Evolutionary conservation across 2,329 filamentous ascomycete species (phyloP).

Genomic region (Fusarium nurragi): DNA sequence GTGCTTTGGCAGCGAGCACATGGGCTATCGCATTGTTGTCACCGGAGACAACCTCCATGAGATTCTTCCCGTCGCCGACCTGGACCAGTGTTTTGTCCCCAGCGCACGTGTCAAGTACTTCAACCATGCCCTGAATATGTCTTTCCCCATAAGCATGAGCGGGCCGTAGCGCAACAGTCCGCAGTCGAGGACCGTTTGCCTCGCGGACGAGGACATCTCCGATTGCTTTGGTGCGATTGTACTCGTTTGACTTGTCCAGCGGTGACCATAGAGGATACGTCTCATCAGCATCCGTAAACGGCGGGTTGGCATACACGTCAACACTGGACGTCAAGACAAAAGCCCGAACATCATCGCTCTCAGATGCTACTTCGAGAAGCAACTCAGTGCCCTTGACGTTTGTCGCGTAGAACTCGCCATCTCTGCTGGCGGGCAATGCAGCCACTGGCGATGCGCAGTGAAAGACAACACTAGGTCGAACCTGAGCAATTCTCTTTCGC

Average conservation of each 20-base stretch:
- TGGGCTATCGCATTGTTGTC: constrained; percentile 43
- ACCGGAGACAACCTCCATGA: constrained; percentile 44
- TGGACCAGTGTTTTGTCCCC: constrained; percentile 47
- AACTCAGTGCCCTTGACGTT: constrained; percentile 48
- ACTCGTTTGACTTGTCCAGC: constrained; percentile 39
- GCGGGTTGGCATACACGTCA: constrained; percentile 43
- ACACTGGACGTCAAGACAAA: constrained; percentile 49
- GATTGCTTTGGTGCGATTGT: constrained; percentile 47
- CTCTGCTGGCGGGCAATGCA: constrained; percentile 26
- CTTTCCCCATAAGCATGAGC: constrained; percentile 50
- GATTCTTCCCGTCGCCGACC: constrained; percentile 41
- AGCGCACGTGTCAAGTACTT: constrained; percentile 49
- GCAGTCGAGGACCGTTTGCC: constrained; percentile 42
- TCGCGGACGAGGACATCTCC: constrained; percentile 45
- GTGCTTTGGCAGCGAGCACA: constrained; percentile 43
- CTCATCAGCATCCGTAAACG: constrained; percentile 41
- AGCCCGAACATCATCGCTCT: constrained; percentile 36
- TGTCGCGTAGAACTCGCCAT: constrained; percentile 37
- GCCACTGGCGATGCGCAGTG: constrained; percentile 47
- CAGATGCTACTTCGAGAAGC: constrained; percentile 40
- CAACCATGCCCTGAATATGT: constrained; percentile 42
- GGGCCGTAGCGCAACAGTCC: constrained; percentile 42
- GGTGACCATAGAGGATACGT: constrained; percentile 36
- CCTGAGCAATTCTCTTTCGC: constrained; percentile 29
- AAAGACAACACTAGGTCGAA: constrained; percentile 46